Evolutionary conservation across 2,329 filamentous ascomycete genomes (phyloP).

Genomic region (Pseudocercospora ulei): DNA sequence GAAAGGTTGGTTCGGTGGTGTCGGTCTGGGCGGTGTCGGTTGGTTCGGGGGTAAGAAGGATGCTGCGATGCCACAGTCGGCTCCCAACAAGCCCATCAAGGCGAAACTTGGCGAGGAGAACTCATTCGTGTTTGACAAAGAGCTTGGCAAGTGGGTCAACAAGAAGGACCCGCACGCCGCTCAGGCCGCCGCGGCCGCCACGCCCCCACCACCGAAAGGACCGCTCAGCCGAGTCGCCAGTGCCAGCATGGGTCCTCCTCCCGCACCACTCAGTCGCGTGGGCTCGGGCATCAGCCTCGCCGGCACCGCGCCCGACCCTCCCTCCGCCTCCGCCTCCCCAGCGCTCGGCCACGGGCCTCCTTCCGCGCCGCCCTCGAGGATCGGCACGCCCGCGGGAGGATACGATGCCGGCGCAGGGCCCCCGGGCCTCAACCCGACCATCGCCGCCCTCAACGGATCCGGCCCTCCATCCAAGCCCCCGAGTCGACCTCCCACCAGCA

Average conservation of each 20-base stretch:
- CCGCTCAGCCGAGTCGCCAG: constrained; percentile 47
- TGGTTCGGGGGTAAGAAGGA: constrained; percentile 64
- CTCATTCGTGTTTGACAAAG: constrained; percentile 86
- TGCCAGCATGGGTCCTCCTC: constrained; percentile 47
- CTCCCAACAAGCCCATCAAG: constrained; percentile 58
- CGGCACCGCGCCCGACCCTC: constrained; percentile 10
- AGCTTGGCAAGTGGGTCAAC: constrained; percentile 97
- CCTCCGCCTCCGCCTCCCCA: constrained; percentile 9
- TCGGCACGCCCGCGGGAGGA: constrained; percentile 28
- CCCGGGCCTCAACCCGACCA: constrained; percentile 15
- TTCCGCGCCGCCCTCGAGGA: constrained; percentile 30
- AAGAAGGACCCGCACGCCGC: constrained; percentile 62
- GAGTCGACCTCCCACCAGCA: constrained; percentile 63
- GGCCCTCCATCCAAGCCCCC: constrained; percentile 45
- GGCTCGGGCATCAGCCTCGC: constrained; percentile 20
- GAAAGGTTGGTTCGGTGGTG: constrained; percentile 42
- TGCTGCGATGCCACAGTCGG: constrained; percentile 49
- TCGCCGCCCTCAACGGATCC: constrained; percentile 12
- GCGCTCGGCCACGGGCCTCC: constrained; percentile 12
- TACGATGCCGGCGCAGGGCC: constrained; percentile 14
- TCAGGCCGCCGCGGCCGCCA: constrained; percentile 46
- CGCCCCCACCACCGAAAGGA: constrained; percentile 64
- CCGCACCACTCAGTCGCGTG: constrained; percentile 27
- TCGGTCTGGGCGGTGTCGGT: constrained; percentile 55
- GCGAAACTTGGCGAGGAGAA: constrained; percentile 92